Percentiles rank a stretch among this genome's conserved stretches.
phyloP scores from a whole-genome alignment of 2,329 filamentous ascomycete genomes.

The Neobulgaria alba region DNA sequence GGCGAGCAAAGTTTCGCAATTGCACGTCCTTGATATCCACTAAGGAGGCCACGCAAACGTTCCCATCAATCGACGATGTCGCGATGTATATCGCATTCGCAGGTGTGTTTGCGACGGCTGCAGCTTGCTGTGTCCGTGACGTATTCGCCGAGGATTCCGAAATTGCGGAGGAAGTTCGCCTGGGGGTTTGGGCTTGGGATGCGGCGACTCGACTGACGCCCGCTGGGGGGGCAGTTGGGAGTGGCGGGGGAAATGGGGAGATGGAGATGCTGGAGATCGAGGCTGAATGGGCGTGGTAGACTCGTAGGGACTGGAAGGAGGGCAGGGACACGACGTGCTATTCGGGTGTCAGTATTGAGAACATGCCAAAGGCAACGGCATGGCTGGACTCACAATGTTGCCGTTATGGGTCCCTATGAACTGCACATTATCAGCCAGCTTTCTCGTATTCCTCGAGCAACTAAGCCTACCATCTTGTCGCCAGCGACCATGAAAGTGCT shows the following conservation, averaged over 20 bases:
- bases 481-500: constrained; percentile 84
- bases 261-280: constrained; percentile 86
- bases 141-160: constrained; percentile 41
- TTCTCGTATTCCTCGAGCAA: background rate
- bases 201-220: constrained; percentile 27
- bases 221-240: constrained; percentile 32
- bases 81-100: constrained; percentile 91
- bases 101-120: constrained; percentile 59
- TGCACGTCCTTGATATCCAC: constrained; percentile 85
- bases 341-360: background rate
- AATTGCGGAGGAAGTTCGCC: constrained; percentile 30
- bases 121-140: constrained; percentile 41
- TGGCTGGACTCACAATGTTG: constrained; percentile 63
- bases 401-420: constrained; percentile 93
- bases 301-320: constrained; percentile 68
- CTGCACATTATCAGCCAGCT: constrained; percentile 34
- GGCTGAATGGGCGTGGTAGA: constrained; percentile 87
- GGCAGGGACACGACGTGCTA: constrained; percentile 83
- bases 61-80: constrained; percentile 90
- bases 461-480: constrained; percentile 78
- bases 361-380: background rate
- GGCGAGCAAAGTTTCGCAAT: constrained; percentile 85
- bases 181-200: constrained; percentile 23
- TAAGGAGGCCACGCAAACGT: constrained; percentile 85
- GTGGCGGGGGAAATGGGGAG: constrained; percentile 70